A percentile compares a stretch with the other conserved stretches of the same genome.
Conservation (phyloP, 371 early-diverging fungal species). For the Nematocida sp. region DNA sequence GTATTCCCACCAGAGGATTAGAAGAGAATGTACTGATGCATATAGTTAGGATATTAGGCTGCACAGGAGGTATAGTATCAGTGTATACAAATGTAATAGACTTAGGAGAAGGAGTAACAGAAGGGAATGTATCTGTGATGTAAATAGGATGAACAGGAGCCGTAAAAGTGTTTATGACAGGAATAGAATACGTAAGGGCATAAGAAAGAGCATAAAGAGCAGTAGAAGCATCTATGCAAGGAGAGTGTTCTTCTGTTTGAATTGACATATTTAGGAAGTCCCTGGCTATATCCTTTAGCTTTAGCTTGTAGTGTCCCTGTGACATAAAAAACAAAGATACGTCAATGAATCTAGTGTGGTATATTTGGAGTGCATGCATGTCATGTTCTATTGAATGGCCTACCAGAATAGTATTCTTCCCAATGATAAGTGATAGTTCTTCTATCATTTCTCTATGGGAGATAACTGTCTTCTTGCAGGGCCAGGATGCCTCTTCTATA, state of each 20-base stretch:
- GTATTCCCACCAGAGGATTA: no score
- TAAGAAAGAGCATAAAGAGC: constrained; percentile 49
- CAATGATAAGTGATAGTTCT: constrained; percentile 55
- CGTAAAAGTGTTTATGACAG: no score
- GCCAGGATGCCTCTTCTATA: neutral
- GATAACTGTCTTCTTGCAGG: constrained; percentile 17
- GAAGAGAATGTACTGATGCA: no score
- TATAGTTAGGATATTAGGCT: no score
- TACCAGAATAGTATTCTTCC: constrained; percentile 58
- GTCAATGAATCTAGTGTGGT: constrained; percentile 61
- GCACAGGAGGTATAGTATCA: no score
- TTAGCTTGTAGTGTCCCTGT: constrained; percentile 52
- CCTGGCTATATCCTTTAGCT: constrained; percentile 51
- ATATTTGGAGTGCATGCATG: constrained; percentile 53
- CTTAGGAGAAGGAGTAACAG: no score
- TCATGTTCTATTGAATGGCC: constrained; percentile 65
- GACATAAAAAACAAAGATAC: constrained; percentile 58
- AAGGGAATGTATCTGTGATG: no score
- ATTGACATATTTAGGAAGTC: constrained; percentile 54
- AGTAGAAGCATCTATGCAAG: constrained; percentile 55
- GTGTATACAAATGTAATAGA: no score
- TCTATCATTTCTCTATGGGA: constrained; percentile 23
- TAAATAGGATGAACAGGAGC: no score
- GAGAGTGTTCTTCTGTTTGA: constrained; percentile 56
- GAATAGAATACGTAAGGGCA: no score